Evolutionary conservation across 345 rosid genomes (phyloP), one percentile per base, ranked within the genome.

Genomic region (Erysimum cheiranthoides): DNA sequence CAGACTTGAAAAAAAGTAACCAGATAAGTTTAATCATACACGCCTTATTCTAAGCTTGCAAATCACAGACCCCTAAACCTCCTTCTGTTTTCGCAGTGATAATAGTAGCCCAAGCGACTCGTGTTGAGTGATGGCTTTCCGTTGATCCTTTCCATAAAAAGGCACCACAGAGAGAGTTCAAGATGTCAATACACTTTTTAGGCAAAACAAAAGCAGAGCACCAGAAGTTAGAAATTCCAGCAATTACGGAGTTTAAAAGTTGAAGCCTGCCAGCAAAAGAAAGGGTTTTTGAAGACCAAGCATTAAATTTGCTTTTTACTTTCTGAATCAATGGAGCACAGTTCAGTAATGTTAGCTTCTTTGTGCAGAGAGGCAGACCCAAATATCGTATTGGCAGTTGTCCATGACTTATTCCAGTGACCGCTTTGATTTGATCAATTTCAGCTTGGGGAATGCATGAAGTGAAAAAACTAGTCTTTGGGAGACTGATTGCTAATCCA

Each of bases 321-420:
- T 13, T 2, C 0, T 30, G 10, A 0, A 54, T 0, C 0, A 54
- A 2, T 0, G 36, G 36, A 0, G 13, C 36, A 6, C 60, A 54
- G 1, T 54, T 30, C 0, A 0, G 3, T 0, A 54, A 1, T 0
- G 8, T 0, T 0, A 52, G 8, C 1, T 25, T 52, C 2, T 52
- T 52, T 1, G 58, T 54, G 7, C 17, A 7, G 0, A 54, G n/a
- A n/a, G n/a, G n/a, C n/a, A n/a, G n/a, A n/a, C n/a, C n/a, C n/a
- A n/a, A n/a, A n/a, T n/a, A n/a, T n/a, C n/a, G n/a, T n/a, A n/a
- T n/a, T n/a, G n/a, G n/a, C n/a, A n/a, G n/a, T n/a, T n/a, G n/a
- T n/a, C n/a, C n/a, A n/a, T n/a, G 9, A 0, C 8, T 0, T 0
- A 54, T 1, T 0, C 60, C 36, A 0, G 28, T 18, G 9, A 6